Base-by-base conservation (phyloP, 2,329 filamentous ascomycete species). In the Lithohypha guttulata region DNA sequence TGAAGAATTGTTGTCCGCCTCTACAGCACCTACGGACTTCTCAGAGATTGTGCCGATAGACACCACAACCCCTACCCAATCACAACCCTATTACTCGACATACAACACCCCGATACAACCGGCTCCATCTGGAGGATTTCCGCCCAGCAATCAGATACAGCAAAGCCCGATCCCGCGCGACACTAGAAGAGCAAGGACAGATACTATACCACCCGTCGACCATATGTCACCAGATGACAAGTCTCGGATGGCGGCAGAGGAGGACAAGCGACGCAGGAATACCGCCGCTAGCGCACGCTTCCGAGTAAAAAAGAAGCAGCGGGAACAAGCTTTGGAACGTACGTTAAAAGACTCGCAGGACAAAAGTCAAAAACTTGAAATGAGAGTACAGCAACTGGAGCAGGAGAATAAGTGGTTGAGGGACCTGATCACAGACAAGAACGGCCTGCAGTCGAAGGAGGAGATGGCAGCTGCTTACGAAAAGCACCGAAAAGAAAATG, bases 281-380 rank as follows among this genome's bases (percentile, higher is more conserved):
- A 93, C 86, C 2, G 85, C 85, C 21, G 85, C 85, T 40, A 86
- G 80, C 49, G 85, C 85, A 13, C 81, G 85, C 34, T 93, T 93
- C 71, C 81, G 85, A 43, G 77, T 91, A 58, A 93, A 93, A 77
- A 93, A 93, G 79, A 93, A 93, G 75, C 84, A 91, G 64, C 80
- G 85, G 35, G 85, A 93, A 66, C 82, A 87, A 60, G 81, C 83
- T 6, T 75, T 98, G 37, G 84, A 89, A 61, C 77, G 77, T 54
- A 80, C 77, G 3, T 79, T 84, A 53, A 85, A 86, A 61, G 85
- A 93, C 51, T 83, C 89, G 63, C 75, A 75, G 19, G 82, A 91
- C 31, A 86, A 86, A 64, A 81, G 87, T 36, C 68, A 74, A 13
- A 67, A 69, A 13, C 70, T 93, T 5, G 83, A 93, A 62, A 71